Conservation (phyloP, 192 early-diverging fungal genomes). For the Mortierella antarctica region DNA sequence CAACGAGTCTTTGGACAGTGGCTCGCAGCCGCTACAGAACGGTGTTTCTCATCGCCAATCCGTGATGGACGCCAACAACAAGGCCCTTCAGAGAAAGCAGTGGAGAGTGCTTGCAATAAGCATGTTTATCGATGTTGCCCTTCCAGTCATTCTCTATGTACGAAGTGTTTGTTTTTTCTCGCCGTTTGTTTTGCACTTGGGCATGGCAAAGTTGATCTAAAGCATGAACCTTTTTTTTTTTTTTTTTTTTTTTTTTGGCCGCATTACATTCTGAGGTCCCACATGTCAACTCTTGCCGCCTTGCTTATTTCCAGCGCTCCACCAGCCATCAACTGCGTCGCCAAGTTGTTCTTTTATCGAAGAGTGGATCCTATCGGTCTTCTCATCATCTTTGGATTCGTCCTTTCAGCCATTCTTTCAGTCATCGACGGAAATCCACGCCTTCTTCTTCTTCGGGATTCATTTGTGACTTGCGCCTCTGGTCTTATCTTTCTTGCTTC, state of each 20-base stretch:
- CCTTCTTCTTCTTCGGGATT: constrained; percentile 58
- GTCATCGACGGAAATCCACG: constrained; percentile 54
- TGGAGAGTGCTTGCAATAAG: constrained; percentile 13
- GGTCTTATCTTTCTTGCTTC: constrained; percentile 52
- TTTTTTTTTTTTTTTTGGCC: background rate
- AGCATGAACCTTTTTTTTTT: background rate
- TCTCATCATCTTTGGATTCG: constrained; percentile 51
- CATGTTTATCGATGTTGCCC: constrained; percentile 24
- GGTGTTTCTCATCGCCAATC: constrained; percentile 8
- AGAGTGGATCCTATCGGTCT: constrained; percentile 49
- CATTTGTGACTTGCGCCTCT: constrained; percentile 49
- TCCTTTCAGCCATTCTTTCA: constrained; percentile 53
- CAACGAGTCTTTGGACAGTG: constrained; percentile 8
- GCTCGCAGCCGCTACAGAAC: constrained; percentile 19
- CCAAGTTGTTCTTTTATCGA: constrained; percentile 33
- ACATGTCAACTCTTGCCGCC: constrained; percentile 39
- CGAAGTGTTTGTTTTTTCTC: constrained; percentile 8
- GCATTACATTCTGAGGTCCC: constrained; percentile 11
- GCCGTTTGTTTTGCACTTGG: constrained; percentile 5
- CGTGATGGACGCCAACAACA: constrained; percentile 15
- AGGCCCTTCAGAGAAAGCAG: constrained; percentile 19
- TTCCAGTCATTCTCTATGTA: constrained; percentile 33
- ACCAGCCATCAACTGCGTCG: constrained; percentile 36
- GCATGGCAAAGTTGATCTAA: background rate
- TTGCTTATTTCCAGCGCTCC: constrained; percentile 55